A percentile compares a stretch with the other conserved stretches of the same genome.
Conservation (phyloP, 768 basidiomycete species). For the Agrocybe chaxingu region DNA sequence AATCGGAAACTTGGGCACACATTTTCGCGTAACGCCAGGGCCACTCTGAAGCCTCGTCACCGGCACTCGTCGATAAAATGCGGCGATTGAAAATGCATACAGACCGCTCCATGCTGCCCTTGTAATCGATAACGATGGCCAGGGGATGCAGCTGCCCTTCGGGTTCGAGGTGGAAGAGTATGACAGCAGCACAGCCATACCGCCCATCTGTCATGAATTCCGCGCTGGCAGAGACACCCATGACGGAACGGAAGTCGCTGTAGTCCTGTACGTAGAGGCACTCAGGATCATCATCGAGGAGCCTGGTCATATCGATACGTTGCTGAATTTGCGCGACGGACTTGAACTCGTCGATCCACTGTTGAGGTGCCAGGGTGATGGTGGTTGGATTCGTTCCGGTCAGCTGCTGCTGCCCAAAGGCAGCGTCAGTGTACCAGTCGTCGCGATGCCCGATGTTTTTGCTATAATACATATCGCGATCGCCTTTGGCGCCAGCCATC, state of each 20-base stretch:
- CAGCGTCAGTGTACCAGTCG: conserved; percentile 30
- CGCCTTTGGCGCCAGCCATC: not conserved
- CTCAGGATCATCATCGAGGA: conserved; percentile 7
- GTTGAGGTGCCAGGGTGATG: conserved; percentile 16
- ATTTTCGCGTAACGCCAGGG: conserved; percentile 31
- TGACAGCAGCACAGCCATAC: conserved; percentile 25
- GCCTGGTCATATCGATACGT: conserved; percentile 9
- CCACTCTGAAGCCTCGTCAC: conserved; percentile 22
- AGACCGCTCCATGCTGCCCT: conserved; percentile 20
- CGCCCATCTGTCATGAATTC: conserved; percentile 9
- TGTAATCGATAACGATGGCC: conserved; percentile 27
- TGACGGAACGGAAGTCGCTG: conserved; percentile 20
- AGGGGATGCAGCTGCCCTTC: conserved; percentile 25
- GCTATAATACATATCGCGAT: conserved; percentile 18
- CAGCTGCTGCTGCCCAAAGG: conserved; percentile 27
- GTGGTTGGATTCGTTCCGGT: conserved; percentile 26
- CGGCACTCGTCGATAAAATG: conserved; percentile 6
- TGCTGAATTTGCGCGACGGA: conserved; percentile 11
- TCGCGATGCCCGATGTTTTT: conserved; percentile 25
- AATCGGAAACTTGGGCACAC: conserved; percentile 26
- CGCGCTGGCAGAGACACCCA: conserved; percentile 9
- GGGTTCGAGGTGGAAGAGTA: conserved; percentile 23
- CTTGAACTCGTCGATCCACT: conserved; percentile 19
- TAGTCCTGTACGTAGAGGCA: conserved; percentile 22
- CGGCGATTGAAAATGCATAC: conserved; percentile 27